These are phyloP conservation scores for Geranium incanum DNA, from an alignment of 441 rosid species.

Conservation along the genomic window DNA sequence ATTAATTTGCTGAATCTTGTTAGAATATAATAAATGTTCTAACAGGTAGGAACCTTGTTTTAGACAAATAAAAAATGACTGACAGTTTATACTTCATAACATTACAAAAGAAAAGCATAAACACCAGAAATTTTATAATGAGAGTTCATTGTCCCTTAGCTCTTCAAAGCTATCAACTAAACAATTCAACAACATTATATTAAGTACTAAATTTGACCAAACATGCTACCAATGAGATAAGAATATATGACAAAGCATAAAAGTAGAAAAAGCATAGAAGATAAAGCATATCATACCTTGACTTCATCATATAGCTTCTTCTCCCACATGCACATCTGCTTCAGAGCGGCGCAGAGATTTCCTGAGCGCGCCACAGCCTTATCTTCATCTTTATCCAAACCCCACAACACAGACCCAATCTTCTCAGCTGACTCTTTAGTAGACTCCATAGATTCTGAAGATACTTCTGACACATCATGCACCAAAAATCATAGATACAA, in stretches of 20 bases:
- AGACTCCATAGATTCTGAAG: background rate
- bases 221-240: conserved; percentile 3
- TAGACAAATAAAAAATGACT: too few relatives aligned
- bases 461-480: conserved; percentile 14
- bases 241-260: conserved; percentile 13
- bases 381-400: conserved; percentile 19
- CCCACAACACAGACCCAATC: conserved; percentile 7
- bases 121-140: too few relatives aligned
- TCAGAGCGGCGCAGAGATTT: conserved; percentile 44
- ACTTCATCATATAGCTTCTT: conserved; percentile 58
- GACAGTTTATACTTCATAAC: too few relatives aligned
- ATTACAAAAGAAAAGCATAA: too few relatives aligned
- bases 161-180: too few relatives aligned
- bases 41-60: too few relatives aligned
- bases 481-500: conserved; percentile 4
- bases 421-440: background rate
- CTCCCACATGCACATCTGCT: conserved; percentile 61
- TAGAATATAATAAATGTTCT: too few relatives aligned
- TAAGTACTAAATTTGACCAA: too few relatives aligned
- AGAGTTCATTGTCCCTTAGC: too few relatives aligned
- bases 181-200: too few relatives aligned
- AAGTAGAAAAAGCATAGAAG: conserved; percentile 2
- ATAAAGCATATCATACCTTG: conserved; percentile 32
- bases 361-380: conserved; percentile 23
- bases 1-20: too few relatives aligned